phyloP scores from a whole-genome alignment of 768 basidiomycete genomes.

The Pleurotus tuber-regium region DNA sequence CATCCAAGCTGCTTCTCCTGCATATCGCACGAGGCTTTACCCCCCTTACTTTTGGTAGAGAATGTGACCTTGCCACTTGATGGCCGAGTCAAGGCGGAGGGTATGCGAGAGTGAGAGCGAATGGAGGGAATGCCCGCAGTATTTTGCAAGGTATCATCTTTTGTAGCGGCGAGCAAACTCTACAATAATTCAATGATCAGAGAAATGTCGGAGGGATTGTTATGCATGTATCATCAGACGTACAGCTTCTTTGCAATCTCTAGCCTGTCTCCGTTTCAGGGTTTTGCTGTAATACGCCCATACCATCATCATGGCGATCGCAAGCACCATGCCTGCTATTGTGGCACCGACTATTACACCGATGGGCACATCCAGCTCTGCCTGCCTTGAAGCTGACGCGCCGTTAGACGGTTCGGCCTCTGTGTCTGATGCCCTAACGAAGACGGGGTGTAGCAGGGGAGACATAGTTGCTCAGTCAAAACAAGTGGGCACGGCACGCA shows the following conservation, averaged over 20 bases:
- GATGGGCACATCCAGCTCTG: slow-evolving; percentile 35
- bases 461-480: neutral
- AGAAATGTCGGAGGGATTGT: too few species aligned
- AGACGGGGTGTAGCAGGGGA: neutral
- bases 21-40: slow-evolving; percentile 13
- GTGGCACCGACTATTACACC: slow-evolving; percentile 51
- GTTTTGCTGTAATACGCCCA: slow-evolving; percentile 48
- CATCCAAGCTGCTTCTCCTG: slow-evolving; percentile 14
- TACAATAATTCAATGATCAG: too few species aligned
- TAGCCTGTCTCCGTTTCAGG: slow-evolving; percentile 34
- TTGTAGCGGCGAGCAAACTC: slow-evolving; percentile 24
- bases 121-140: slow-evolving; percentile 26
- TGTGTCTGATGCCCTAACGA: neutral
- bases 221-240: too few species aligned
- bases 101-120: slow-evolving; percentile 24
- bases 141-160: slow-evolving; percentile 42
- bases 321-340: slow-evolving; percentile 44
- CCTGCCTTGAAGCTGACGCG: neutral
- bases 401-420: neutral
- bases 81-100: slow-evolving; percentile 21
- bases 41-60: slow-evolving; percentile 18
- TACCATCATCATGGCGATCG: slow-evolving; percentile 35
- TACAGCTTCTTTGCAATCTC: slow-evolving; percentile 25
- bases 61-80: slow-evolving; percentile 41
- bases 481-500: neutral